Conservation (phyloP, 2,329 filamentous ascomycete genomes). For the Epichloe baconii region DNA sequence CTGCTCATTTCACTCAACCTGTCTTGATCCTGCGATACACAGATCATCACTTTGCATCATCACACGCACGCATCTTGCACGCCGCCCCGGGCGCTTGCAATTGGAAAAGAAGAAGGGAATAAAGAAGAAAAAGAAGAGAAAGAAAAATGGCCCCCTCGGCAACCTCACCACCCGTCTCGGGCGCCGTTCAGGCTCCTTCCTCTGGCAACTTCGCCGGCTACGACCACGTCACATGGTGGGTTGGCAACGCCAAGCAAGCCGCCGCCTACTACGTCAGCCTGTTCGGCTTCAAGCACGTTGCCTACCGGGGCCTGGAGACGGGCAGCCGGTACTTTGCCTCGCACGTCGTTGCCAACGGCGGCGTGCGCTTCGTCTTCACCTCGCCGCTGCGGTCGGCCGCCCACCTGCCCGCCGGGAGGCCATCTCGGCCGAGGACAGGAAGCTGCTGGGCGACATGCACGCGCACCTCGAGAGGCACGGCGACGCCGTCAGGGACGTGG, state of each 20-base stretch:
- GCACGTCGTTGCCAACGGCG: constrained; percentile 68
- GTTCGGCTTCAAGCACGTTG: constrained; percentile 73
- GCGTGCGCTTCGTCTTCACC: constrained; percentile 71
- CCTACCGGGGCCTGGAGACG: constrained; percentile 81
- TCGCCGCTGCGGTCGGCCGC: constrained; percentile 58
- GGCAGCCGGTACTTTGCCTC: constrained; percentile 70
- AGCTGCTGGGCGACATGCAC: constrained; percentile 61
- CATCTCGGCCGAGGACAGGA: constrained; percentile 49
- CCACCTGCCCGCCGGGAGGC: constrained; percentile 45
- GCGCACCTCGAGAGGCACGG: constrained; percentile 76
- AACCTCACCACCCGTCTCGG: constrained; percentile 32
- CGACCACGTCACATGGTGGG: constrained; percentile 91
- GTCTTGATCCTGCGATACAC: too few species aligned
- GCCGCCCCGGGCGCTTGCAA: too few species aligned
- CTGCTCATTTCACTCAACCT: too few species aligned
- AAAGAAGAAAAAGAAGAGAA: too few species aligned
- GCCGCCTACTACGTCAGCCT: constrained; percentile 78
- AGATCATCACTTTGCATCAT: too few species aligned
- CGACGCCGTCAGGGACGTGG: constrained; percentile 89
- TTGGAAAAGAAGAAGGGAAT: neutral
- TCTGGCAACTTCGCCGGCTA: constrained; percentile 61
- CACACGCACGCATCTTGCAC: too few species aligned
- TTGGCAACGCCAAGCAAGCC: constrained; percentile 92
- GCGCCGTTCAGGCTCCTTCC: constrained; percentile 23
- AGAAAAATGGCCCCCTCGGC: constrained; percentile 44